Conservation (phyloP, 305 asterid species). For the Rubia tinctorum region DNA sequence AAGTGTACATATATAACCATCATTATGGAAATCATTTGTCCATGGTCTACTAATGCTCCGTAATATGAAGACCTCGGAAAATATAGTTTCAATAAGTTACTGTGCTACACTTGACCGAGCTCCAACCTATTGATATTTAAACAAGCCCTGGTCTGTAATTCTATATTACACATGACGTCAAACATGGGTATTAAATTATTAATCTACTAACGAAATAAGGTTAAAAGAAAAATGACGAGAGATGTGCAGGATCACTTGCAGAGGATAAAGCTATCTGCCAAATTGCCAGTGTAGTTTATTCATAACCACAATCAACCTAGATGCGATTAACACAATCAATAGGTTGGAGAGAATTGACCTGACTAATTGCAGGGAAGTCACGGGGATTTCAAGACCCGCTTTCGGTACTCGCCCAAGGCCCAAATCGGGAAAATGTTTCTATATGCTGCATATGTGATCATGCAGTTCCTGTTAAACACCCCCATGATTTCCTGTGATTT, state of each 20-base stretch:
- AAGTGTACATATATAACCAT: too few relatives aligned
- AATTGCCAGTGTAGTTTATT: background rate
- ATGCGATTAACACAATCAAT: background rate
- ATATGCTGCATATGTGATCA: slow-evolving; percentile 37
- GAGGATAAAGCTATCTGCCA: background rate
- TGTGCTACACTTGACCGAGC: too few relatives aligned
- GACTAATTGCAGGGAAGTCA: background rate
- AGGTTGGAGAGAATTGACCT: background rate
- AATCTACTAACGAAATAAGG: background rate
- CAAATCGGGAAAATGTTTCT: slow-evolving; percentile 37
- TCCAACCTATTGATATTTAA: background rate
- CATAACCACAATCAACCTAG: background rate
- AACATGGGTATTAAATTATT: too few relatives aligned
- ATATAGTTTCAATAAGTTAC: too few relatives aligned
- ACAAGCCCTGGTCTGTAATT: background rate
- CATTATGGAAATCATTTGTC: too few relatives aligned
- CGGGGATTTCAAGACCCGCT: slow-evolving; percentile 22
- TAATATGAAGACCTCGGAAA: too few relatives aligned
- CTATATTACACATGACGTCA: background rate
- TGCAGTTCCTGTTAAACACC: slow-evolving; percentile 40
- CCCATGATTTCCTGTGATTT: slow-evolving; percentile 35
- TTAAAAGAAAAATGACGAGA: background rate
- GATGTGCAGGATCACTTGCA: background rate
- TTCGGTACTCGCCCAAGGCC: slow-evolving; percentile 34
- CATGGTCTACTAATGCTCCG: too few relatives aligned